Base-by-base conservation (phyloP, 2,329 filamentous ascomycete species). In the Monilinia vaccinii-corymbosi region DNA sequence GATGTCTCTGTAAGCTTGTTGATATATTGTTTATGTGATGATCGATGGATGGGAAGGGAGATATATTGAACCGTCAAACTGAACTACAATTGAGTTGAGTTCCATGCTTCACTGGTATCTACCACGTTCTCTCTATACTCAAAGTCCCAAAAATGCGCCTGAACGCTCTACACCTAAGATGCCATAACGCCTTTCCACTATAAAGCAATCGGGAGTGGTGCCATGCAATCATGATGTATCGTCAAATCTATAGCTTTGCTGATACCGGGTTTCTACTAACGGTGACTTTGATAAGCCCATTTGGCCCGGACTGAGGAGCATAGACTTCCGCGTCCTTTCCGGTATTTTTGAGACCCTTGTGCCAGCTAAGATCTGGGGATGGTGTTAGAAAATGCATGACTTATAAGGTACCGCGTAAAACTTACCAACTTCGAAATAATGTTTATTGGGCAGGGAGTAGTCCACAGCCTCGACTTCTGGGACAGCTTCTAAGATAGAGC, bases 321-420 rank as follows among this genome's bases (percentile, higher is more conserved):
- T 94, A 97, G 23, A 99, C 93, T 72, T 97, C 92, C 56, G 94
- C 94, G 70, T 99, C 88, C 75, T 90, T 88, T 75, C 94, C 94
- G 0, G 90, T 96, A 77, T 99, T 99, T 80, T 96, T 90, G 67
- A 92, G 74, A 34, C 87, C 91, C 75, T 97, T 95, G 81, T 96
- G 90, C 94, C 94, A 99, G 76, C 88, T 93, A 71, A 99, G 77
- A 72, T 97, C 93, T 93, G 71, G 4, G 52, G 69, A 5, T 56
- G 10, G 14, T 44, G 53, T 68, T 51, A 59, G 58, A 42, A 49
- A 28, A 21, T 40, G 14, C 14, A n/a, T 18, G 1, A 10, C 14
- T 32, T 9, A 3, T 21, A n/a, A 10, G 45, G 10, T 23, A 14
- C 2, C 1, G 14, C 2, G 34, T 28, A 60, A 36, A 36, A 79